A percentile compares a stretch with the other conserved stretches of the same genome.
Evolutionary conservation across 2,329 filamentous ascomycete genomes (phyloP).

Genomic region (Aspergillus calidoustus): DNA sequence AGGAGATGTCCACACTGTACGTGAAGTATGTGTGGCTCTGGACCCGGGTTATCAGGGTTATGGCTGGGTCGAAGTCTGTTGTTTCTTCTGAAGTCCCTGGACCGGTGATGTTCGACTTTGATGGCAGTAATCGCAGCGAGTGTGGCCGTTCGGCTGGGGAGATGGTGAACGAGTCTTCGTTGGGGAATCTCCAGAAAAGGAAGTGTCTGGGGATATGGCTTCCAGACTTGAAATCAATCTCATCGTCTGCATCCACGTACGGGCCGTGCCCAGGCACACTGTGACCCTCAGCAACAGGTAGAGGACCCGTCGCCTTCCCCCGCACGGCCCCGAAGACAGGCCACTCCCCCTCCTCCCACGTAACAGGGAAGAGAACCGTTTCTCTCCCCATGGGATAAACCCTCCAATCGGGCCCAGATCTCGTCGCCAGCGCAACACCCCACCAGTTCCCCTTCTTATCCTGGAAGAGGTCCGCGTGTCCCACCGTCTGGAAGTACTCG

Average conservation of each 20-base stretch:
- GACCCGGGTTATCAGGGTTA: slow-evolving; percentile 18
- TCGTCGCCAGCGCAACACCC: slow-evolving; percentile 53
- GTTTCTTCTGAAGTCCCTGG: slow-evolving; percentile 37
- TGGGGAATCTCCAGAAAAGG: slow-evolving; percentile 60
- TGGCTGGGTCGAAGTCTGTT: slow-evolving; percentile 3
- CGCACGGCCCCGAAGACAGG: slow-evolving; percentile 37
- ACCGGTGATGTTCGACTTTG: slow-evolving; percentile 57
- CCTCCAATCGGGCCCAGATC: slow-evolving; percentile 39
- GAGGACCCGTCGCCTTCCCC: slow-evolving; percentile 19
- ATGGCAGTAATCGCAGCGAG: slow-evolving; percentile 55
- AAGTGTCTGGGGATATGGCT: slow-evolving; percentile 58
- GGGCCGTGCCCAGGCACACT: background rate
- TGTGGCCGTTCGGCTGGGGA: slow-evolving; percentile 50
- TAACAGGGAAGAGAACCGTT: slow-evolving; percentile 55
- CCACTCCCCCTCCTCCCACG: slow-evolving; percentile 56
- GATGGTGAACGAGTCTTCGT: slow-evolving; percentile 49
- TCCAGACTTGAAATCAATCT: slow-evolving; percentile 52
- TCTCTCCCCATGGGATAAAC: slow-evolving; percentile 61
- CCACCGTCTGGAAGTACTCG: slow-evolving; percentile 56
- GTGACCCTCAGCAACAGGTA: background rate
- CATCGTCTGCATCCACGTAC: slow-evolving; percentile 50
- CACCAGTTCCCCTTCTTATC: slow-evolving; percentile 59
- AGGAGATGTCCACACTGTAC: slow-evolving; percentile 22
- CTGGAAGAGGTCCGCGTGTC: slow-evolving; percentile 62
- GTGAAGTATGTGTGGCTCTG: slow-evolving; percentile 28